phyloP scores from a whole-genome alignment of 2,329 filamentous ascomycete species.

The Fusarium mexicanum region DNA sequence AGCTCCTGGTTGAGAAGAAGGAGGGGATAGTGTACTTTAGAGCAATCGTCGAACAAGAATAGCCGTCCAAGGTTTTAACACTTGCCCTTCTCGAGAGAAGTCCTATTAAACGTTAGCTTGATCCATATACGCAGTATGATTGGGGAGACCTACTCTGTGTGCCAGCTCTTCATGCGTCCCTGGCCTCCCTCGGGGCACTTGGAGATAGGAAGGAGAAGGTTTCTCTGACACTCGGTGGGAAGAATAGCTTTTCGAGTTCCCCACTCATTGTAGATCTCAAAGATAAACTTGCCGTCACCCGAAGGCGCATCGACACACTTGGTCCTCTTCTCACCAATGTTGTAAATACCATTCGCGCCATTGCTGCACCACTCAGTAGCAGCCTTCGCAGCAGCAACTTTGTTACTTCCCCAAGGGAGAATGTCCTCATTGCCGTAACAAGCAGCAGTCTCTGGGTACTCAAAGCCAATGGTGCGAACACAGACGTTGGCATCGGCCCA shows the following conservation, averaged over 20 bases:
- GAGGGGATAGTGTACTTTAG: accelerated
- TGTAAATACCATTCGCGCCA: background rate
- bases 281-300: constrained; percentile 10
- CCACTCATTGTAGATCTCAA: constrained; percentile 3
- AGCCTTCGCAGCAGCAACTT: background rate
- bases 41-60: too few relatives aligned
- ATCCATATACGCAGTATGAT: accelerated
- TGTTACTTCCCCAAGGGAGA: constrained; percentile 15
- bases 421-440: background rate
- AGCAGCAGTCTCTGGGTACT: background rate
- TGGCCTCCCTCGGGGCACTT: constrained; percentile 1
- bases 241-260: background rate
- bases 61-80: background rate
- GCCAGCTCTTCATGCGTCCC: constrained; percentile 3
- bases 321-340: background rate
- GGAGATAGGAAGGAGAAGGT: background rate
- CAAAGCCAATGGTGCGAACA: background rate
- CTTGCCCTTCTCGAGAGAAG: background rate
- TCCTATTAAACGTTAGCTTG: background rate
- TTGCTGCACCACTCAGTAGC: constrained; percentile 3
- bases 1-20: accelerated
- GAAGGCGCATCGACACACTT: constrained; percentile 15
- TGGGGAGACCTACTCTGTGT: background rate
- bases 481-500: constrained; percentile 19
- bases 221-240: background rate